Conservation (phyloP, 1,284 basidiomycete species). For the Puccinia triticina region DNA sequence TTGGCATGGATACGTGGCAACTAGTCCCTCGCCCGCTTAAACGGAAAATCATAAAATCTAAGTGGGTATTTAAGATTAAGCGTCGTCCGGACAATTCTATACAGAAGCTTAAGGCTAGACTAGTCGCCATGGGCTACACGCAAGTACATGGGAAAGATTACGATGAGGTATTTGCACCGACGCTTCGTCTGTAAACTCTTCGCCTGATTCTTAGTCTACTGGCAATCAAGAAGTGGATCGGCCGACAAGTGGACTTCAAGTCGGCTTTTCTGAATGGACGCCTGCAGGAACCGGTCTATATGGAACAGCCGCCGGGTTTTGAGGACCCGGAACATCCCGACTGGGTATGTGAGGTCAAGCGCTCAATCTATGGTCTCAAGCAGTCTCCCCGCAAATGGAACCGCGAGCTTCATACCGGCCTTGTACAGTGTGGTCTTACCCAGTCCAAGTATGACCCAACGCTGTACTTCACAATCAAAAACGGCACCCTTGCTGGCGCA, state of each 20-base stretch:
- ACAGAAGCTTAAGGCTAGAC: constrained; percentile 6
- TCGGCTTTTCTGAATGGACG: constrained; percentile 23
- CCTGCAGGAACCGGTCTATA: neutral
- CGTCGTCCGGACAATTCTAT: neutral
- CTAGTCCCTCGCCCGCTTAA: neutral
- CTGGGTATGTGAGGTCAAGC: constrained; percentile 12
- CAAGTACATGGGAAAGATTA: constrained; percentile 19
- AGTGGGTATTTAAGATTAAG: constrained; percentile 38
- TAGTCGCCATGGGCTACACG: constrained; percentile 12
- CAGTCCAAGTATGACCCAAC: neutral
- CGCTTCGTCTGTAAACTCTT: neutral
- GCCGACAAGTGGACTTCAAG: too few species aligned
- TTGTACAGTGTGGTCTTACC: neutral
- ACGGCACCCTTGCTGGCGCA: neutral
- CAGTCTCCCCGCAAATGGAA: constrained; percentile 19
- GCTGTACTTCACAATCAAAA: neutral
- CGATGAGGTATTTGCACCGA: constrained; percentile 11
- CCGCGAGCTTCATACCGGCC: neutral
- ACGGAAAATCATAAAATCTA: neutral
- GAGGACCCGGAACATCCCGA: constrained; percentile 3
- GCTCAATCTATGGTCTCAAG: too few species aligned
- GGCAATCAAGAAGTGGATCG: too few species aligned
- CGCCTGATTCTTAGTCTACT: too few species aligned
- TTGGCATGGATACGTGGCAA: neutral
- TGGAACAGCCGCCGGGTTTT: constrained; percentile 9